Conservation (phyloP, 768 basidiomycete genomes). For the Podaxis rugospora region DNA sequence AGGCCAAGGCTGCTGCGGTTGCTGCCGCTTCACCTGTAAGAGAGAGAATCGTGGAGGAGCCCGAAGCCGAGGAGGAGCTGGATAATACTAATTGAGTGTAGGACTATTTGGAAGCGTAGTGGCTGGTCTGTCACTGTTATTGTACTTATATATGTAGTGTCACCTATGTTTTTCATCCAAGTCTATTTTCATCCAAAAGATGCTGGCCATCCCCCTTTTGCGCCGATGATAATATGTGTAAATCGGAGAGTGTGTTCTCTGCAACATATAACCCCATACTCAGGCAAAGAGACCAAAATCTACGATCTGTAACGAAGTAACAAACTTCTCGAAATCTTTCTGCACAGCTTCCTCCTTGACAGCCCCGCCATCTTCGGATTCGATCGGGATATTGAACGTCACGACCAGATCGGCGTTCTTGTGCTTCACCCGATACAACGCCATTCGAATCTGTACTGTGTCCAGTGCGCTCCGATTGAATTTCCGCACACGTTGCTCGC, state of each 20-base stretch:
- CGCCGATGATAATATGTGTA: neutral
- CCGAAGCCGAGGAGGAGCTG: constrained; percentile 47
- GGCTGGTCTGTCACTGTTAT: neutral
- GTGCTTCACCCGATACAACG: constrained; percentile 69
- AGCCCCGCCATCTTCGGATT: constrained; percentile 39
- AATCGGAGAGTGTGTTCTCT: neutral
- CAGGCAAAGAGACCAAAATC: constrained; percentile 70
- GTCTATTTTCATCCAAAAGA: neutral
- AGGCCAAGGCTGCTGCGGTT: constrained; percentile 56
- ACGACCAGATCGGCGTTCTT: constrained; percentile 81
- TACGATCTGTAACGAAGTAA: constrained; percentile 56
- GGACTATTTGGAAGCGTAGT: neutral
- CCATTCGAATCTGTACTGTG: constrained; percentile 71
- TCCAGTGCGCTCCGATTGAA: constrained; percentile 64
- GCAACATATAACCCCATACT: neutral
- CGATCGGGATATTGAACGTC: constrained; percentile 75
- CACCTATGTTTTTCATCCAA: constrained; percentile 3
- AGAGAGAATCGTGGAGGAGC: constrained; percentile 74
- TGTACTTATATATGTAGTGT: constrained; percentile 6
- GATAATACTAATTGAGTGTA: constrained; percentile 25
- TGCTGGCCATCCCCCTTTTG: neutral
- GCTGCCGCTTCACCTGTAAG: constrained; percentile 41
- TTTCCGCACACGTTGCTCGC: constrained; percentile 71
- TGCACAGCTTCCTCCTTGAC: constrained; percentile 36
- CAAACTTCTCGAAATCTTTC: constrained; percentile 50